phyloP scores from a whole-genome alignment of 352 stramenopile genomes.

The Phytophthora citricola region DNA sequence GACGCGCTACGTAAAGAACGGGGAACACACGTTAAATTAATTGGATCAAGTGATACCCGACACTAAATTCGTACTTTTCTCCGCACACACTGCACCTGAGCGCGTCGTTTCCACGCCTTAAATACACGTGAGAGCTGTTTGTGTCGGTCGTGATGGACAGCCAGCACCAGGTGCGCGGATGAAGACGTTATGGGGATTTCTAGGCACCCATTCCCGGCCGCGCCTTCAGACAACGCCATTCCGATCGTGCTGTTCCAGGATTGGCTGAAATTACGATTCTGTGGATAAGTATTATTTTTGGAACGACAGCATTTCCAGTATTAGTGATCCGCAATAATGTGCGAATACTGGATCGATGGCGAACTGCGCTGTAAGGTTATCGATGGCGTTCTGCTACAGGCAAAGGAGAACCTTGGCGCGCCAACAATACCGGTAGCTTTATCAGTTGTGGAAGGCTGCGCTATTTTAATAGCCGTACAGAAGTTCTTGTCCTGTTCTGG shows the following conservation, averaged over 20 bases:
- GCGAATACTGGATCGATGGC: neutral
- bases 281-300: no score
- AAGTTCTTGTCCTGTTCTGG: neutral
- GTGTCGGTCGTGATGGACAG: constrained; percentile 40
- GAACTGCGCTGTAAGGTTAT: neutral
- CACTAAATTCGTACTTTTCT: constrained; percentile 11
- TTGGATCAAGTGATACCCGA: neutral
- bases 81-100: constrained; percentile 22
- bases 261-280: constrained; percentile 16
- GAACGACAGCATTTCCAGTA: no score
- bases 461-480: no score
- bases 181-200: neutral
- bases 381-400: neutral
- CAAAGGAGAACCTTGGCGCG: neutral
- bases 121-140: constrained; percentile 35
- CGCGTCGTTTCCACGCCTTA: constrained; percentile 34
- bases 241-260: neutral
- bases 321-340: neutral
- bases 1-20: constrained; percentile 32
- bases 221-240: no score
- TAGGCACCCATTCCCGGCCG: neutral
- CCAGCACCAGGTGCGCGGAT: constrained; percentile 17
- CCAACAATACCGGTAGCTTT: neutral
- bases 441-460: no score
- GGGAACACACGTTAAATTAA: no score